A percentile compares a stretch with the other conserved stretches of the same genome.
phyloP scores from a whole-genome alignment of 257 asterid genomes.

The Nicotiana tabacum region DNA sequence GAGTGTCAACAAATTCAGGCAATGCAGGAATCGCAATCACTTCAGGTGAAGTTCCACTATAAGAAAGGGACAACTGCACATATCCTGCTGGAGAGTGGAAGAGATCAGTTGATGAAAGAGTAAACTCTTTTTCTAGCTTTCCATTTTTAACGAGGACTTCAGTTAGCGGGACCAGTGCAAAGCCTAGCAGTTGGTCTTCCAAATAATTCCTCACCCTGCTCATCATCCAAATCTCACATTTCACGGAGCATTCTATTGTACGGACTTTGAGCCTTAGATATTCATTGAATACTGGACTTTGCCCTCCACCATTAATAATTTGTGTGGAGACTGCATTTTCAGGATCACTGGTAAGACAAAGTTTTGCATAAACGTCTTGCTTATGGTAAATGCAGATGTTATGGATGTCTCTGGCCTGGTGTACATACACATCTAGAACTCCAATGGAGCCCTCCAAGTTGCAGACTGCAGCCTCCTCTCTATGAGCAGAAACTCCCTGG shows the following conservation, averaged over 20 bases:
- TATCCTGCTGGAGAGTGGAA: conserved; percentile 99
- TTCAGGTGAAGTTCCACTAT: conserved; percentile 65
- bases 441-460: conserved; percentile 44
- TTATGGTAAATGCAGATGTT: conserved; percentile 95
- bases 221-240: conserved; percentile 96
- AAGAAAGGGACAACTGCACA: conserved; percentile 70
- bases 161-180: conserved; percentile 81
- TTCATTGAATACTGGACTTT: conserved; percentile 81
- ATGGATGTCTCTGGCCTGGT: conserved; percentile 88
- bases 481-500: conserved; percentile 28
- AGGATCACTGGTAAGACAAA: conserved; percentile 81
- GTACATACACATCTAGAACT: conserved; percentile 71
- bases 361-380: conserved; percentile 90
- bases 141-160: conserved; percentile 58
- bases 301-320: conserved; percentile 86
- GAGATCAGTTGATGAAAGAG: conserved; percentile 89
- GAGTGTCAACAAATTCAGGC: conserved; percentile 26
- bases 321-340: conserved; percentile 70
- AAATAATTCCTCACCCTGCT: conserved; percentile 91
- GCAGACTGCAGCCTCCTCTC: conserved; percentile 27
- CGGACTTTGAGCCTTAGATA: conserved; percentile 50
- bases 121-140: conserved; percentile 77
- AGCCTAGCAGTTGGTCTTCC: conserved; percentile 91
- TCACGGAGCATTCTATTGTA: conserved; percentile 63
- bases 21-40: conserved; percentile 56